A percentile compares a stretch with the other conserved stretches of the same genome.
These are phyloP conservation scores for Terana coerulea DNA, from an alignment of 768 basidiomycete genomes.

Conservation along the genomic window DNA sequence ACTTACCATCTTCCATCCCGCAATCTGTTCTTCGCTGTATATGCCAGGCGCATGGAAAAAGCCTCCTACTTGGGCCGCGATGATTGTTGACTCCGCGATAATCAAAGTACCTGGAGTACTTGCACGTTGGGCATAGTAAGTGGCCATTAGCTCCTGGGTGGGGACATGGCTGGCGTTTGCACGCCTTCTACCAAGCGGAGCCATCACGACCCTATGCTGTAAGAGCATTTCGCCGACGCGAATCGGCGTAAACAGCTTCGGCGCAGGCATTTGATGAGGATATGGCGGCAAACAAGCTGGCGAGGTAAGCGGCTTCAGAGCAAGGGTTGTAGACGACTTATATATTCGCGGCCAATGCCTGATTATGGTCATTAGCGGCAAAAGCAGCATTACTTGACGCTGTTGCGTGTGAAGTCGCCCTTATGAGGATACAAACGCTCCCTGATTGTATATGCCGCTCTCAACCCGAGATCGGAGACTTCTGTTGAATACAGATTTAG, in stretches of 20 bases:
- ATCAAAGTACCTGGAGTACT: constrained; percentile 47
- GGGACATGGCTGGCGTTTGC: constrained; percentile 36
- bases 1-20: constrained; percentile 44
- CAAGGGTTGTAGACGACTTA: too few relatives aligned
- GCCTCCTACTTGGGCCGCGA: constrained; percentile 49
- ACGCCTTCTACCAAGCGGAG: constrained; percentile 47
- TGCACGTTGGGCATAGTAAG: constrained; percentile 47
- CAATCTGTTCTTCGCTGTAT: constrained; percentile 53
- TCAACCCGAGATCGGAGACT: too few relatives aligned
- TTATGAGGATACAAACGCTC: too few relatives aligned
- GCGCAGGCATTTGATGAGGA: neutral
- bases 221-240: constrained; percentile 38
- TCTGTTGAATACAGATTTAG: neutral
- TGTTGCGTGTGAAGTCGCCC: too few relatives aligned
- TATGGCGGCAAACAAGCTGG: too few relatives aligned
- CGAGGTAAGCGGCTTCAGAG: too few relatives aligned
- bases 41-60: constrained; percentile 54
- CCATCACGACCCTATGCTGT: constrained; percentile 48
- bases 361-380: too few relatives aligned
- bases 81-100: constrained; percentile 54
- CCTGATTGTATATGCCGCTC: too few relatives aligned
- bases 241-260: constrained; percentile 42
- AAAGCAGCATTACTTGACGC: too few relatives aligned
- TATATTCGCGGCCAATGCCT: too few relatives aligned
- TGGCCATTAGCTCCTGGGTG: constrained; percentile 31